Evolutionary conservation across 1,139 yeast species (phyloP), one percentile per base, ranked within the genome.

Genomic region (Candida mesenterica): DNA sequence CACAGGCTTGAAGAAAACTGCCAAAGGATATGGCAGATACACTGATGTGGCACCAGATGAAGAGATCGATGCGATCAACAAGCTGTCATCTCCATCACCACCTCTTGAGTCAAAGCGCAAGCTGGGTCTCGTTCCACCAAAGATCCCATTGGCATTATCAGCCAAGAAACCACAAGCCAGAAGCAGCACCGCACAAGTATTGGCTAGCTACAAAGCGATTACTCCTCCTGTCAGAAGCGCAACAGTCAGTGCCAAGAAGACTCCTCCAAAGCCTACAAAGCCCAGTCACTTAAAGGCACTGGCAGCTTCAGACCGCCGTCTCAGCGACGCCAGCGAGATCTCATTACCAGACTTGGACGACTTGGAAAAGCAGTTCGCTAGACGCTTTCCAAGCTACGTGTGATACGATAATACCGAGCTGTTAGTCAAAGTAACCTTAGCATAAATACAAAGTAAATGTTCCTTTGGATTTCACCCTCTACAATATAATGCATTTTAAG

Each of bases 11-110:
- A 54, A 66, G 15, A 78, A 75, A 48, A 79, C 89, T 0, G 95
- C 95, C 0, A 60, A 64, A 12, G 95, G 95, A 0, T 86, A 86
- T 52, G 95, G 95, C 3, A 75, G 76, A 48, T 83, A 72, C 52
- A 82, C 89, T 1, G 84, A 76, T 36, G 49, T 46, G n/a, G 54
- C 53, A 17, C 67, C 53, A 17, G 48, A 52, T 5, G 70, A 63
- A n/a, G 75, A 69, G 34, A 49, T 69, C 15, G 61, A 58, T 4
- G 71, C 71, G 2, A 69, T 69, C 15, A 69, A 69, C 36, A 34
- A 39, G 23, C 37, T 37, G 28, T 16, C 12, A 10, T 10, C 22
- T 16, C 39, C 40, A 7, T 39, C 45, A 10, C n/a, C 26, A n/a
- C n/a, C 26, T 6, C 6, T 7, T 24, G 30, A 40, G 13, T 15